Evolutionary conservation across 2,329 filamentous ascomycete species (phyloP), one percentile per base, ranked within the genome.

Genomic region (Diplodia seriata): DNA sequence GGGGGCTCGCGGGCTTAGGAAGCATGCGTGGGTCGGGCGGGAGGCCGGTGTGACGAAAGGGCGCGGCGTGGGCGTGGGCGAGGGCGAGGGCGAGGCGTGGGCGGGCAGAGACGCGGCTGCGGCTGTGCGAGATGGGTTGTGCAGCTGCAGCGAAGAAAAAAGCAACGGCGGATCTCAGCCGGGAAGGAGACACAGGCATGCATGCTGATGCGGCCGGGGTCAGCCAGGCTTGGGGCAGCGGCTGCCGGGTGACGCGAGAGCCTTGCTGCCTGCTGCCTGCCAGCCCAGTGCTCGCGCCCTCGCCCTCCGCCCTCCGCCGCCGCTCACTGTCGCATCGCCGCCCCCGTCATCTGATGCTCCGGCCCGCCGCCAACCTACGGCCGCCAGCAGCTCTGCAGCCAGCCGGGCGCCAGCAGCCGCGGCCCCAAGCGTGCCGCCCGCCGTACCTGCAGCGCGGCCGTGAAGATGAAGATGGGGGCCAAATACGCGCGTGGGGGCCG

Each of bases 141-240:
- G 57, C 57, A 62, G 59, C 59, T 36, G 59, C 59, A 51, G 57
- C 43, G 38, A 51, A 29, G 51, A 51, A 47, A 50, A 51, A 50
- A 38, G 29, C 29, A 51, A 33, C 33, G 31, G 59, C 43, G 50
- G n/a, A 63, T 51, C 59, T 38, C 59, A 38, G 59, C 43, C 57
- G 18, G 59, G 59, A 63, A 50, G 59, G 47, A 63, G 59, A 63
- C 59, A 63, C 59, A 51, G 47, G 59, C 59, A 63, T 51, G 57
- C 57, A 49, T 31, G 59, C 59, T 31, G 59, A 23, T 36, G 59
- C 29, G 20, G 43, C 59, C 29, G 50, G 59, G 43, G 43, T 18
- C 23, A 43, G 33, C 8, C 33, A 43, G 33, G 33, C 33, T 36
- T 11, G 29, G 55, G 55, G 33, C 38, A 40, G 43, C 56, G 56